These are phyloP conservation scores for Pythium brachiatum DNA, from an alignment of 352 stramenopile genomes.

Conservation along the genomic window DNA sequence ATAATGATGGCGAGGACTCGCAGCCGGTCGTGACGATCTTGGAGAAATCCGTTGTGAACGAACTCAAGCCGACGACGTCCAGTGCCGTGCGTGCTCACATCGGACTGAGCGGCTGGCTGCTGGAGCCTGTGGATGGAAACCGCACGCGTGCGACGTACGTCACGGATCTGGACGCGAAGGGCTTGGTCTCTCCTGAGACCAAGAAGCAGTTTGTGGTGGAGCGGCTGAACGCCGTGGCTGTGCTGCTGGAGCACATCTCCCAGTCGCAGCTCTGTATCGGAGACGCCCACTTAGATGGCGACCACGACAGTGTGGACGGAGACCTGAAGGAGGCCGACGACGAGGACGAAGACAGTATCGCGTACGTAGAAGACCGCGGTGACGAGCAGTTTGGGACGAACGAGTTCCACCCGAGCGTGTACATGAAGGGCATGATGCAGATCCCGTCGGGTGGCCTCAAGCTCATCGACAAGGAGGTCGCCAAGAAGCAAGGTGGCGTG, in stretches of 20 bases:
- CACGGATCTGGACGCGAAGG: constrained; percentile 61
- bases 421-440: constrained; percentile 80
- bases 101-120: constrained; percentile 66
- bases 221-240: constrained; percentile 58
- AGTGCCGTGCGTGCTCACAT: constrained; percentile 57
- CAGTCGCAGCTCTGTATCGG: constrained; percentile 56
- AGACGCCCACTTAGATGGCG: constrained; percentile 33
- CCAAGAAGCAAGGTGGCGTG: constrained; percentile 83
- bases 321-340: constrained; percentile 41
- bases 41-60: constrained; percentile 78
- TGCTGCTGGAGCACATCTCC: constrained; percentile 61
- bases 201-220: constrained; percentile 50
- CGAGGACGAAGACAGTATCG: constrained; percentile 32
- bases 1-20: constrained; percentile 36
- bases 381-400: constrained; percentile 13
- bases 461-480: constrained; percentile 81
- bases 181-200: constrained; percentile 45
- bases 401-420: constrained; percentile 72
- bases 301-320: constrained; percentile 34
- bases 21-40: constrained; percentile 70
- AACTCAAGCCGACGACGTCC: constrained; percentile 48
- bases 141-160: constrained; percentile 72
- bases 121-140: constrained; percentile 62
- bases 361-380: constrained; percentile 28
- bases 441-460: constrained; percentile 73